Percentiles rank a stretch among this genome's conserved stretches.
phyloP scores from a whole-genome alignment of 2,329 filamentous ascomycete species.

The Cercospora zeina region DNA sequence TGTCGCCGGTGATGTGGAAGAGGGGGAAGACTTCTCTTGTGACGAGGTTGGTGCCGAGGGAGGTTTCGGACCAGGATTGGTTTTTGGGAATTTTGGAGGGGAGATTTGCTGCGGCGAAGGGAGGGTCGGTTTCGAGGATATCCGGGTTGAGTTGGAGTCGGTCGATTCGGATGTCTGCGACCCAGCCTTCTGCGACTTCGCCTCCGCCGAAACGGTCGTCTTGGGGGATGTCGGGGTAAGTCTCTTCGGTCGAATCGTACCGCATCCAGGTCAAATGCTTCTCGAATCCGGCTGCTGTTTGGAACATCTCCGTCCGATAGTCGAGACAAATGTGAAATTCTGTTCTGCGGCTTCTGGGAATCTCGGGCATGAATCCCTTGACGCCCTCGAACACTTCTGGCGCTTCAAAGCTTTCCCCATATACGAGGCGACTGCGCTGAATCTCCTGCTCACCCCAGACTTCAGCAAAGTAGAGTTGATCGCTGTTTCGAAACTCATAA shows the following conservation, averaged over 20 bases:
- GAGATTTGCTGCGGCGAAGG: constrained; percentile 16
- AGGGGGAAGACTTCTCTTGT: constrained; percentile 26
- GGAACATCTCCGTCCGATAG: constrained; percentile 33
- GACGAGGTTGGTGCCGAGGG: constrained; percentile 30
- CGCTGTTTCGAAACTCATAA: constrained; percentile 33
- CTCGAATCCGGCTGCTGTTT: constrained; percentile 29
- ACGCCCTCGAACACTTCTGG: constrained; percentile 12
- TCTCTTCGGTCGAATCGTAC: constrained; percentile 25
- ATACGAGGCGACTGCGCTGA: constrained; percentile 30
- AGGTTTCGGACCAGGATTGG: constrained; percentile 25
- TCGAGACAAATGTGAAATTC: constrained; percentile 32
- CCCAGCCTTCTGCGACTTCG: constrained; percentile 11
- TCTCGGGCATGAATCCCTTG: constrained; percentile 22
- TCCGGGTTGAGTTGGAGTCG: constrained; percentile 24
- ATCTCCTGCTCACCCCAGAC: constrained; percentile 58
- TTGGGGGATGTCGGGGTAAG: constrained; percentile 13
- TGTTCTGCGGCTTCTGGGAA: constrained; percentile 23
- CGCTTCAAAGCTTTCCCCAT: constrained; percentile 16
- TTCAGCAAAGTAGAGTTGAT: constrained; percentile 53
- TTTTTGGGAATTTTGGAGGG: constrained; percentile 9
- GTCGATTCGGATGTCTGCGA: constrained; percentile 22
- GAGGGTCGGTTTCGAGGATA: constrained; percentile 19
- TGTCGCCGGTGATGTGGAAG: constrained; percentile 32
- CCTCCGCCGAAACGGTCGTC: neutral
- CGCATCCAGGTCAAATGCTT: constrained; percentile 31